Evolutionary conservation across 257 asterid species (phyloP).

Genomic region (Solanum paucissectum): DNA sequence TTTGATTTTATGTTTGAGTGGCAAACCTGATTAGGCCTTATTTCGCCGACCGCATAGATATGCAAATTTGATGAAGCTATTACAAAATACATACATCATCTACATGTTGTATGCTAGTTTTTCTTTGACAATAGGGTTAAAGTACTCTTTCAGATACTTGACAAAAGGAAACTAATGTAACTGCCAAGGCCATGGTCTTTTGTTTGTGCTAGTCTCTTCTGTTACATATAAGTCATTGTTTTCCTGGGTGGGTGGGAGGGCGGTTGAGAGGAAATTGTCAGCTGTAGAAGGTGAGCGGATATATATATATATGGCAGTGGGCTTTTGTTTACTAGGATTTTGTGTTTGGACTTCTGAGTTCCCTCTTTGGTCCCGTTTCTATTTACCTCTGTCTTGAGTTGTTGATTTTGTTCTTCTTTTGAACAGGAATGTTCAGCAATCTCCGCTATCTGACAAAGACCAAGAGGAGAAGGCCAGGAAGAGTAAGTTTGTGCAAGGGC

Average conservation of each 20-base stretch:
- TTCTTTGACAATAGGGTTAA: not conserved
- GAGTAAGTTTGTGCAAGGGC: constrained; percentile 61
- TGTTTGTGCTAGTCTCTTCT: not conserved
- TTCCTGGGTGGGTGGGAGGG: not conserved
- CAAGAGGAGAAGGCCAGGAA: constrained; percentile 54
- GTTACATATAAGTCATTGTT: not conserved
- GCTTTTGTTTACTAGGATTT: not conserved
- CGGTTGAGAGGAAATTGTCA: not conserved
- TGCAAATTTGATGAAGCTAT: not conserved
- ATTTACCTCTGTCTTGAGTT: not conserved
- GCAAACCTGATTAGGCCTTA: not conserved
- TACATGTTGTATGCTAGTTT: not conserved
- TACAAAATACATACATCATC: not conserved
- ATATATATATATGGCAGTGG: too few relatives aligned
- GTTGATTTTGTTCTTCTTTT: not conserved
- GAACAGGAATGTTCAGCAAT: constrained; percentile 18
- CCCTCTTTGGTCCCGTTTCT: not conserved
- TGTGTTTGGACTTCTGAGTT: not conserved
- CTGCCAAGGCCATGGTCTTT: not conserved
- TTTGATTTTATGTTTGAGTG: not conserved
- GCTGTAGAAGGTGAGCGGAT: not conserved
- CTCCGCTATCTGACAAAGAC: constrained; percentile 53
- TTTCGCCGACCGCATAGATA: too few relatives aligned
- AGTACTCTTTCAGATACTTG: not conserved
- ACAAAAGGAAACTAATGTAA: not conserved